Evolutionary conservation across 306 rosid genomes (phyloP).

Genomic region (Vigna hirtella): DNA sequence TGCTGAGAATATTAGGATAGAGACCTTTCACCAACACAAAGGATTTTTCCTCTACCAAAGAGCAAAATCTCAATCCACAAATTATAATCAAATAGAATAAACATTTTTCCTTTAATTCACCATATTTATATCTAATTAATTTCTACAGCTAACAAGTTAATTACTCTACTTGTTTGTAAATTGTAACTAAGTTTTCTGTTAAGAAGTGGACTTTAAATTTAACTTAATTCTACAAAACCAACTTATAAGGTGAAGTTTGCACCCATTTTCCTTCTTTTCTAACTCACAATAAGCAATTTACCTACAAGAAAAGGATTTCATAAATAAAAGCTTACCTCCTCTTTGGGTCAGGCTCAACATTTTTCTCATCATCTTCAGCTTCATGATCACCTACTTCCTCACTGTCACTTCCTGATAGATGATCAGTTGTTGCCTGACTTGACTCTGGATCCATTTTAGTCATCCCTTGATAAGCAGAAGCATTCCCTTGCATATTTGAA

Average conservation of each 20-base stretch:
- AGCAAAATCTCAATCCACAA: neutral
- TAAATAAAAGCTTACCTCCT: constrained; percentile 55
- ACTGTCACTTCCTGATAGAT: constrained; percentile 70
- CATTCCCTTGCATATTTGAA: constrained; percentile 50
- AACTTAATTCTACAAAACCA: too few species aligned
- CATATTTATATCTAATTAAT: neutral
- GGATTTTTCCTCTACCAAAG: neutral
- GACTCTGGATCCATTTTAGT: constrained; percentile 60
- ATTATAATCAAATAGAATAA: neutral
- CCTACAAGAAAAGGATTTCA: neutral
- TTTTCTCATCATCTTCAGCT: constrained; percentile 55
- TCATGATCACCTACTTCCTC: constrained; percentile 71
- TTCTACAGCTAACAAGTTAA: neutral
- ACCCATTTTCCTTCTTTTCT: neutral
- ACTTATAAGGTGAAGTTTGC: too few species aligned
- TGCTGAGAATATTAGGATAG: neutral
- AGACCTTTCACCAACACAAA: constrained; percentile 1
- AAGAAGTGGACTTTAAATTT: too few species aligned
- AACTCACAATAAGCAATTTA: neutral
- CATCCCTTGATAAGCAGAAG: constrained; percentile 46
- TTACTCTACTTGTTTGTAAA: neutral
- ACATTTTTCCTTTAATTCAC: neutral
- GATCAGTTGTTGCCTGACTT: constrained; percentile 65
- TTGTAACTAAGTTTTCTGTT: too few species aligned
- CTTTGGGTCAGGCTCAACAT: constrained; percentile 73